phyloP scores from a whole-genome alignment of 176 grass and related monocot species.

The Rhynchospora breviuscula region DNA sequence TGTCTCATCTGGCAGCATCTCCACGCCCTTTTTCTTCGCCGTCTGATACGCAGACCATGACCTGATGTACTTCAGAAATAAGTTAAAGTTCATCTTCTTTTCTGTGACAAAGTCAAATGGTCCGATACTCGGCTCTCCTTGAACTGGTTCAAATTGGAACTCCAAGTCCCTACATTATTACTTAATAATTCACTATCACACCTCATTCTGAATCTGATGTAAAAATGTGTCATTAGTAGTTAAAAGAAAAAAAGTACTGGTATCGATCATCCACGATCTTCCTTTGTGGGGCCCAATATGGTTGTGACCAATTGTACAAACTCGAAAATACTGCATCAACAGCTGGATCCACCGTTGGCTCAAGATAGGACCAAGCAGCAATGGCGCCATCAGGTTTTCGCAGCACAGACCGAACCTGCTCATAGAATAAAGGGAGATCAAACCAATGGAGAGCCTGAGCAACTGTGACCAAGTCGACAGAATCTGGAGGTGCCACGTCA shows the following conservation, averaged over 20 bases:
- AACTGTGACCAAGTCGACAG: conserved; percentile 66
- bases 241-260: neutral
- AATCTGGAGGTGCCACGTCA: conserved; percentile 32
- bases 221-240: neutral
- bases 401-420: conserved; percentile 41
- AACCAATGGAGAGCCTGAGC: conserved; percentile 94
- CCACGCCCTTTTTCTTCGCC: conserved; percentile 51
- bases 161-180: conserved; percentile 14
- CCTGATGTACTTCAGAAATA: conserved; percentile 56
- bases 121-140: conserved; percentile 39
- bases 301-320: conserved; percentile 42
- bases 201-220: neutral
- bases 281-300: conserved; percentile 56
- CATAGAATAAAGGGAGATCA: conserved; percentile 66
- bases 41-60: conserved; percentile 91
- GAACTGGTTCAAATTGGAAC: conserved; percentile 61
- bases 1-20: conserved; percentile 42
- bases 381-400: conserved; percentile 38
- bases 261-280: conserved; percentile 64
- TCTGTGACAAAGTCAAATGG: conserved; percentile 57
- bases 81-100: conserved; percentile 34
- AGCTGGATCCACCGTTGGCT: conserved; percentile 38
- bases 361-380: conserved; percentile 83
- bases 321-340: conserved; percentile 61
- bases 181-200: neutral